A percentile compares a stretch with the other conserved stretches of the same genome.
phyloP scores from a whole-genome alignment of 495 filamentous ascomycete genomes.

The Jackrogersella multiformis region DNA sequence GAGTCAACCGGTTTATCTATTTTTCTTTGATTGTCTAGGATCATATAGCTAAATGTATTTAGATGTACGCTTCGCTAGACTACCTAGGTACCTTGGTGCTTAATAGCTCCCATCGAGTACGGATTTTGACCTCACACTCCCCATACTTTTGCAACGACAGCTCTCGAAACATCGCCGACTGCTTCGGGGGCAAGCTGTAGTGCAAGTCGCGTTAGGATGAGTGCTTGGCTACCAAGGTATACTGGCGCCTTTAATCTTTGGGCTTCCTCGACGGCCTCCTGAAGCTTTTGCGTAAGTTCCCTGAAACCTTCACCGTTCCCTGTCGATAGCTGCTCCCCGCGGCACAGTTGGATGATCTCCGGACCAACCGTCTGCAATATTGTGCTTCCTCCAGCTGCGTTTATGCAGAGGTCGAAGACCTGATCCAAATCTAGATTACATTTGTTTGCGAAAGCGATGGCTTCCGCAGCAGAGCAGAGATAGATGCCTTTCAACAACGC shows the following conservation, averaged over 20 bases:
- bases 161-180: slow-evolving; percentile 39
- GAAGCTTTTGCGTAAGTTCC: slow-evolving; percentile 59
- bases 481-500: slow-evolving; percentile 71
- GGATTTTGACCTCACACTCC: no score
- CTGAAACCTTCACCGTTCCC: slow-evolving; percentile 42
- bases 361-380: slow-evolving; percentile 67
- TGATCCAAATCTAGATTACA: slow-evolving; percentile 71
- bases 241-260: slow-evolving; percentile 54
- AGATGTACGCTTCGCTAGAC: background rate
- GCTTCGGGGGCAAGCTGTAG: slow-evolving; percentile 24
- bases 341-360: slow-evolving; percentile 60
- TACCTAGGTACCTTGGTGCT: no score
- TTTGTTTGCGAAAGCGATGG: slow-evolving; percentile 69
- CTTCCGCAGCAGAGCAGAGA: slow-evolving; percentile 70
- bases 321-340: slow-evolving; percentile 36
- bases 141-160: slow-evolving; percentile 53
- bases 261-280: slow-evolving; percentile 62
- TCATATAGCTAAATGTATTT: background rate
- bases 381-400: slow-evolving; percentile 74
- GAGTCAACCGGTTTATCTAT: background rate
- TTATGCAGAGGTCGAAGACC: slow-evolving; percentile 71
- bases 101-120: no score
- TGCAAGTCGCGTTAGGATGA: slow-evolving; percentile 48
- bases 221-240: slow-evolving; percentile 52
- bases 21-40: background rate